A percentile compares a stretch with the other conserved stretches of the same genome.
phyloP scores from a whole-genome alignment of 306 rosid genomes.

The Comarum palustre region DNA sequence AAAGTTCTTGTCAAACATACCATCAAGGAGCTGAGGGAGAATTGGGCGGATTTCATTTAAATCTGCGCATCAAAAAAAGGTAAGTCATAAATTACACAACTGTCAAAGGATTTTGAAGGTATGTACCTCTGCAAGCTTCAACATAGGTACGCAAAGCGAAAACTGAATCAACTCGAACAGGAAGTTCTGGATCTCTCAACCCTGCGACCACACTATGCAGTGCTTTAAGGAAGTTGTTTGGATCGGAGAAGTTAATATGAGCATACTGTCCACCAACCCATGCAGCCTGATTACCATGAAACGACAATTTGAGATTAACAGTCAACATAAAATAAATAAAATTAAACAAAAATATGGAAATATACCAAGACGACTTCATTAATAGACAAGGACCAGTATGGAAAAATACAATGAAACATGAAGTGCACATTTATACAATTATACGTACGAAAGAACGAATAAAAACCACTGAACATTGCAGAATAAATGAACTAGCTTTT shows the following conservation, averaged over 20 bases:
- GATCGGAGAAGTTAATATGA: slow-evolving; percentile 71
- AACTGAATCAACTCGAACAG: slow-evolving; percentile 96
- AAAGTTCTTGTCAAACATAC: slow-evolving; percentile 42
- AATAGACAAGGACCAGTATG: neutral
- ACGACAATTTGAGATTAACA: slow-evolving; percentile 5
- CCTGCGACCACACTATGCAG: slow-evolving; percentile 85
- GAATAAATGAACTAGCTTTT: no score
- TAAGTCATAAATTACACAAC: neutral
- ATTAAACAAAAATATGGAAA: neutral
- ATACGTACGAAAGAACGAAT: neutral
- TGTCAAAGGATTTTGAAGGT: neutral
- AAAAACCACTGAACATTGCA: neutral
- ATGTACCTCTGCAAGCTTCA: slow-evolving; percentile 84
- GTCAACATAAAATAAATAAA: neutral
- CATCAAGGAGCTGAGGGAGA: slow-evolving; percentile 92
- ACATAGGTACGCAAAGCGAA: slow-evolving; percentile 89
- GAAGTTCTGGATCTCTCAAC: slow-evolving; percentile 89
- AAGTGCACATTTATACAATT: neutral
- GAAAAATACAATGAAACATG: neutral
- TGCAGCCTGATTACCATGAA: slow-evolving; percentile 63
- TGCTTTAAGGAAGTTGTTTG: slow-evolving; percentile 81
- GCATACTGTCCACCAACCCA: slow-evolving; percentile 99
- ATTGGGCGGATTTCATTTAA: slow-evolving; percentile 87
- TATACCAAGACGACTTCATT: neutral
- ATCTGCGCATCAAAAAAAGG: slow-evolving; percentile 45